Base-by-base conservation (phyloP, 2,329 filamentous ascomycete genomes). In the Escovopsis weberi region DNA sequence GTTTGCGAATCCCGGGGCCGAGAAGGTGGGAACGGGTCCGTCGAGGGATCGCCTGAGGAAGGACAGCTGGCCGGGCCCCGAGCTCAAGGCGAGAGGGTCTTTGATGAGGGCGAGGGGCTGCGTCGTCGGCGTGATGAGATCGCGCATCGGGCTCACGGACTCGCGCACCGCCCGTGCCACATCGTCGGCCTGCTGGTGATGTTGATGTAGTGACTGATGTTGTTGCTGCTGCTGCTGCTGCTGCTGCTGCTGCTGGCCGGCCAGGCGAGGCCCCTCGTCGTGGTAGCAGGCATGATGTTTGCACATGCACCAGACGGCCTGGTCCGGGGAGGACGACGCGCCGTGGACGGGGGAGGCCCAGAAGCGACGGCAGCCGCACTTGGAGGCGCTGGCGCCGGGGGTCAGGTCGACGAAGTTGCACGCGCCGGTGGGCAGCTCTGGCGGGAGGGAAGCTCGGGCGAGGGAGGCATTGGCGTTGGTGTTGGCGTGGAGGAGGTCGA, bases 201-300 rank as follows among this genome's bases (percentile, higher is more conserved):
- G 11, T 15, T 15, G 15, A 15, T 15, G 33, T 26, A 10, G 28
- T 33, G 30, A 7, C 38, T 5, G 37, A 44, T 19, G 55, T 50
- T 19, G 55, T 50, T 34, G 50, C 45, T 12, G 32, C 47, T 6
- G 52, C 49, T 6, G 55, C 28, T 30, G 28, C 6, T 6, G 28
- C 28, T 30, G 28, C 28, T 30, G 28, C 28, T 10, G 10, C 10
- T 6, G 10, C 28, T 30, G 28, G 6, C 10, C 6, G 6, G 28
- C 10, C 28, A 10, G 50, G 41, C 47, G 48, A 39, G 50, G 44
- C 33, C 55, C 58, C 50, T 75, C 65, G 54, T 77, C 74, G 47
- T 78, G 74, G 47, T 67, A 78, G 55, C 74, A 78, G 42, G 74
- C 74, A 56, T 78, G 74, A 50, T 78, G 74, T 41, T 69, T 70